Evolutionary conservation across 139 green algal species (phyloP), one percentile per base, ranked within the genome.

Genomic region (Tetradesmus lagerheimii): DNA sequence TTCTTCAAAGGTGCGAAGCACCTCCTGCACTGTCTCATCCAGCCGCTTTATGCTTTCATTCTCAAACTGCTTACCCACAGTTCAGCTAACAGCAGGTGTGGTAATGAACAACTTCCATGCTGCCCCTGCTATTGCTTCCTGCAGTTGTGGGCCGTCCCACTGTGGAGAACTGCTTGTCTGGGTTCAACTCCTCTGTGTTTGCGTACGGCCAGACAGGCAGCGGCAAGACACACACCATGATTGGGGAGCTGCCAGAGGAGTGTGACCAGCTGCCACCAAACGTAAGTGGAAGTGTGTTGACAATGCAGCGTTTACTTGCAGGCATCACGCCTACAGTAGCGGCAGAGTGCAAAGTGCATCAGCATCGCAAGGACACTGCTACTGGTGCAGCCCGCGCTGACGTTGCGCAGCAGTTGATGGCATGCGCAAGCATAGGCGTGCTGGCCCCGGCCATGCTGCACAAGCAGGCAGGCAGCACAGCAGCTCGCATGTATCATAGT

Each of bases 121-220:
- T 77, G 78, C 37, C n/a, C 50, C 67, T 41, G 57, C 57, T 71
- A 23, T 2, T 90, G 75, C 15, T 53, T 31, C 25, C 14, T 91
- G 91, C 93, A 96, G 95, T 94, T n/a, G 94, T 91, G 18, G 96
- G 96, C 29, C 71, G 91, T 25, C 91, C 94, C 20, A 93, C 95
- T 66, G 95, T 98, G 39, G 92, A 97, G 75, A 95, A 97, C 92
- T 95, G 93, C 84, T 90, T 98, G 85, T 86, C 89, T 16, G 96
- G 96, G 2, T 97, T 96, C 92, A 98, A 98, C 89, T 95, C 92
- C 1, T 94, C 93, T 4, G 94, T 97, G n/a, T 97, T 98, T 91
- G 95, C 94, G 2, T 98, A 98, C 57, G 95, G 95, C 8, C 94
- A 97, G 90, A 98, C 96, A 11, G 96, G 96, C 8, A 89, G 91